phyloP scores from a whole-genome alignment of 176 grass and related monocot species.

The Carex parvula region DNA sequence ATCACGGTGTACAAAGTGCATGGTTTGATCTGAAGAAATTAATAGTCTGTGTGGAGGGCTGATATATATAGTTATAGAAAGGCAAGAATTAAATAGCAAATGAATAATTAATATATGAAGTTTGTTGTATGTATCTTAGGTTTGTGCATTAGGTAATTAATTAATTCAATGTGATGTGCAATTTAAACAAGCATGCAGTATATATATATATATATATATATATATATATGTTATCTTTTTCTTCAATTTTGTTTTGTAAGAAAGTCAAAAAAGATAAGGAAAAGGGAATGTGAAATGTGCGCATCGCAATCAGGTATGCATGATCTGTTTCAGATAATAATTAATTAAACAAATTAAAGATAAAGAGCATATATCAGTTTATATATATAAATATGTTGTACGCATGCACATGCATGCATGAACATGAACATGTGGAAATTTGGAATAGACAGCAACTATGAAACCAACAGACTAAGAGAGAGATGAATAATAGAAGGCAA shows the following conservation, averaged over 20 bases:
- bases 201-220: too few species aligned
- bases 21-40: not conserved
- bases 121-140: not conserved
- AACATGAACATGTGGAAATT: not conserved
- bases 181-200: too few species aligned
- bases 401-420: not conserved
- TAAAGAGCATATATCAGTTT: not conserved
- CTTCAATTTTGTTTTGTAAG: not conserved
- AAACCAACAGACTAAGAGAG: too few species aligned
- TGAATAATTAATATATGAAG: not conserved
- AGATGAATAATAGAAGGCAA: too few species aligned
- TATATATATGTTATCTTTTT: not conserved
- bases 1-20: conserved; percentile 1
- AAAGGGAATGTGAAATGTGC: not conserved
- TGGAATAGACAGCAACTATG: not conserved
- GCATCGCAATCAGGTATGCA: not conserved
- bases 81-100: conserved; percentile 6
- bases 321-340: not conserved
- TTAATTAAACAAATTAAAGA: not conserved
- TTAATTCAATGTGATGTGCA: not conserved
- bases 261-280: not conserved
- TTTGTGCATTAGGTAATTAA: not conserved
- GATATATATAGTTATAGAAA: not conserved
- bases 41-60: not conserved
- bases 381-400: not conserved